These are phyloP conservation scores for Diplocarpon rosae DNA, from an alignment of 2,329 filamentous ascomycete species.

Conservation along the genomic window DNA sequence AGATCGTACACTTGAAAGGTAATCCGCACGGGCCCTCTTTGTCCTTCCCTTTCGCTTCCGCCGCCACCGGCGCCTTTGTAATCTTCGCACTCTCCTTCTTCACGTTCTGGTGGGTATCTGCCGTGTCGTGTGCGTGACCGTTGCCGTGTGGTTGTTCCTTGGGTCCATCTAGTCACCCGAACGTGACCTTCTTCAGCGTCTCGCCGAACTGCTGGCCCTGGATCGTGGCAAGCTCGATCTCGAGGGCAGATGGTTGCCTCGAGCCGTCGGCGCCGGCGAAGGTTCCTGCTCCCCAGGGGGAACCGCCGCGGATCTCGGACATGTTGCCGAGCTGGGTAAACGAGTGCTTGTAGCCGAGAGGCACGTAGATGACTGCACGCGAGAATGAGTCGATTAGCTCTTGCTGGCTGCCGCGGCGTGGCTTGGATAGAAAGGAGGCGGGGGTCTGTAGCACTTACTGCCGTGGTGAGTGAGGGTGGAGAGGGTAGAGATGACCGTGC, in stretches of 20 bases:
- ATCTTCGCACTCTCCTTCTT: slow-evolving; percentile 15
- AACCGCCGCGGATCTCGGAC: slow-evolving; percentile 72
- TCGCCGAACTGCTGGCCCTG: slow-evolving; percentile 85
- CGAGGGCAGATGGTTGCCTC: slow-evolving; percentile 63
- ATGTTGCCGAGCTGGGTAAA: slow-evolving; percentile 64
- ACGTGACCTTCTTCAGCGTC: slow-evolving; percentile 57
- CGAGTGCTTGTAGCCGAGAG: slow-evolving; percentile 76
- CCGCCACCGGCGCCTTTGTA: slow-evolving; percentile 19
- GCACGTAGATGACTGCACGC: slow-evolving; percentile 69
- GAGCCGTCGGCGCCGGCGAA: slow-evolving; percentile 57
- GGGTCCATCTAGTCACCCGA: slow-evolving; percentile 55
- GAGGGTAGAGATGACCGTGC: slow-evolving; percentile 69
- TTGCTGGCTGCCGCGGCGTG: background rate
- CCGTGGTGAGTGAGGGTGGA: slow-evolving; percentile 87
- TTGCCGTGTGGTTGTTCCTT: slow-evolving; percentile 18
- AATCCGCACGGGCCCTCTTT: slow-evolving; percentile 66
- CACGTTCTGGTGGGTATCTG: slow-evolving; percentile 15
- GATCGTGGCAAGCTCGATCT: slow-evolving; percentile 66
- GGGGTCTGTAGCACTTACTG: slow-evolving; percentile 25
- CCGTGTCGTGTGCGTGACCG: slow-evolving; percentile 15
- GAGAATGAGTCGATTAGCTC: too few relatives aligned
- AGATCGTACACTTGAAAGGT: slow-evolving; percentile 61
- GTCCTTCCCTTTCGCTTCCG: slow-evolving; percentile 35
- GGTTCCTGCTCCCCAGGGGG: slow-evolving; percentile 44
- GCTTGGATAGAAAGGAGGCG: background rate